Conservation (phyloP, 2,329 filamentous ascomycete genomes). For the Claviceps sorghi region DNA sequence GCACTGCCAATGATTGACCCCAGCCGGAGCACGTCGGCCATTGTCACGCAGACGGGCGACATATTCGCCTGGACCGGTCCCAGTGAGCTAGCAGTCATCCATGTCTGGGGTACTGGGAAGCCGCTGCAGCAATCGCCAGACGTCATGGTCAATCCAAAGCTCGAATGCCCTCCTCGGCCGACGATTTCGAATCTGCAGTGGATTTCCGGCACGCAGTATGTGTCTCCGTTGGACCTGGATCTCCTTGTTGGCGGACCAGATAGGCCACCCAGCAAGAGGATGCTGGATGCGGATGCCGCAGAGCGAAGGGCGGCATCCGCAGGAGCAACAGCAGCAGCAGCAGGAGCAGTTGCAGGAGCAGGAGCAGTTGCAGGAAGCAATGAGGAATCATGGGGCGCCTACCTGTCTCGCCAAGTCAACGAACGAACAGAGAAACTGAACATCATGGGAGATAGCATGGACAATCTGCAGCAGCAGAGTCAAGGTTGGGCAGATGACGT, state of each 20-base stretch:
- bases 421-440: conserved; percentile 81
- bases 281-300: conserved; percentile 63
- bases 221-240: conserved; percentile 78
- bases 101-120: conserved; percentile 66
- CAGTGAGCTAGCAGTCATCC: conserved; percentile 69
- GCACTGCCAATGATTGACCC: conserved; percentile 59
- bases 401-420: conserved; percentile 73
- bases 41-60: conserved; percentile 65
- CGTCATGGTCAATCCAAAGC: conserved; percentile 62
- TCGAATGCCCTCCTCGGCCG: conserved; percentile 61
- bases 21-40: conserved; percentile 51
- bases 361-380: conserved; percentile 16
- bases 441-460: conserved; percentile 71
- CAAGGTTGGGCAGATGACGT: conserved; percentile 78
- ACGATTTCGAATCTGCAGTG: conserved; percentile 94
- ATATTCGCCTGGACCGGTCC: conserved; percentile 81
- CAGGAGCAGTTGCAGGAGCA: conserved; percentile 23
- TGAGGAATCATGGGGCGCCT: conserved; percentile 58
- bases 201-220: conserved; percentile 87
- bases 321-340: conserved; percentile 27
- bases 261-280: conserved; percentile 74
- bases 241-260: conserved; percentile 79
- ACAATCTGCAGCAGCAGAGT: conserved; percentile 66
- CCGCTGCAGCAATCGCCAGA: conserved; percentile 51
- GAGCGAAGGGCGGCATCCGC: conserved; percentile 47